phyloP scores from a whole-genome alignment of 1,284 basidiomycete species.

The Trichosporon sp. region DNA sequence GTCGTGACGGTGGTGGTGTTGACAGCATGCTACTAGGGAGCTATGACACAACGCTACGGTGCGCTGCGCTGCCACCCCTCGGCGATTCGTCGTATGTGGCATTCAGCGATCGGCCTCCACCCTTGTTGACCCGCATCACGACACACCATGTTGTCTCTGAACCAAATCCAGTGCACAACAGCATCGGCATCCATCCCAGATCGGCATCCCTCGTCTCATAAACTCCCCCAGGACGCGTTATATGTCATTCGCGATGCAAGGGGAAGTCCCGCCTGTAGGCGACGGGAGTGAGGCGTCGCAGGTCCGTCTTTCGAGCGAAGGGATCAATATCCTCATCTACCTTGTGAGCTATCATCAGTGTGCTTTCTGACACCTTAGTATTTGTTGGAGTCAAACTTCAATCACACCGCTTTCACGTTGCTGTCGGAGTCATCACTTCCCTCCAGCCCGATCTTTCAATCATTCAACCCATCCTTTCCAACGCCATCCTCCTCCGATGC shows the following conservation, averaged over 20 bases:
- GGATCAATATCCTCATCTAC: slow-evolving; percentile 55
- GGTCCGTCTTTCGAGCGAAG: slow-evolving; percentile 46
- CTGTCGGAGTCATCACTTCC: slow-evolving; percentile 48
- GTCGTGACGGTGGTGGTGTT: not conserved
- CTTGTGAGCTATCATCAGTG: slow-evolving; percentile 34
- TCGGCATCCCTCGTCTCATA: not conserved
- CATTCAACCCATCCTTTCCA: slow-evolving; percentile 47
- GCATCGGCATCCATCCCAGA: not conserved
- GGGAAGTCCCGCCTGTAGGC: not conserved
- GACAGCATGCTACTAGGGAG: not conserved
- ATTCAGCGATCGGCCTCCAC: slow-evolving; percentile 19
- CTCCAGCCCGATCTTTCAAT: slow-evolving; percentile 47
- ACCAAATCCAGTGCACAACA: not conserved
- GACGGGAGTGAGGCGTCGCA: slow-evolving; percentile 29
- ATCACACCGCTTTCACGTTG: slow-evolving; percentile 52
- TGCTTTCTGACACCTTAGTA: slow-evolving; percentile 36
- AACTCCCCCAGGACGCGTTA: not conserved
- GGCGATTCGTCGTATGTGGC: slow-evolving; percentile 18
- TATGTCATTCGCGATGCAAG: slow-evolving; percentile 2
- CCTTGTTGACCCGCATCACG: not conserved
- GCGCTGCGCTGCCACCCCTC: not conserved
- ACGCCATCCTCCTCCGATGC: slow-evolving; percentile 22
- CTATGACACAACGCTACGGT: not conserved
- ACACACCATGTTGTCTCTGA: not conserved
- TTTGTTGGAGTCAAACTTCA: slow-evolving; percentile 52